These are phyloP conservation scores for Prunella vulgaris DNA, from an alignment of 257 asterid species.

Conservation along the genomic window DNA sequence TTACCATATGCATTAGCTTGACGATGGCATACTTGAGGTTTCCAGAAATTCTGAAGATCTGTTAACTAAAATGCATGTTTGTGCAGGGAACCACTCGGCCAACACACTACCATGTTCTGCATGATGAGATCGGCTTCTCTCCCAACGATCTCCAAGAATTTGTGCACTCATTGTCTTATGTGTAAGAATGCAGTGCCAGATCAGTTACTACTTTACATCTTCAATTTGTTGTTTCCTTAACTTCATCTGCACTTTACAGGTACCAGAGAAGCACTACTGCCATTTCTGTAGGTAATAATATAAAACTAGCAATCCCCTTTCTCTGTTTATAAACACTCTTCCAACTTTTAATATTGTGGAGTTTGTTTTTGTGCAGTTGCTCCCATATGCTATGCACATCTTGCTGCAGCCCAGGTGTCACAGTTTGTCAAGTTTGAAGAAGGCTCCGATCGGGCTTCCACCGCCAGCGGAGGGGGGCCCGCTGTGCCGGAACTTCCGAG, in stretches of 20 bases:
- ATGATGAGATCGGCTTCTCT: conserved; percentile 65
- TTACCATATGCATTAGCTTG: background rate
- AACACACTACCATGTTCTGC: conserved; percentile 66
- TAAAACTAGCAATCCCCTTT: background rate
- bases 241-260: conserved; percentile 33
- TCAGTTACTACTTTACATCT: background rate
- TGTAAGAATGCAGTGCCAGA: conserved; percentile 37
- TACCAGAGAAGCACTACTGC: conserved; percentile 86
- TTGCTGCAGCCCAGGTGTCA: conserved; percentile 59
- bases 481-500: conserved; percentile 41
- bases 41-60: background rate
- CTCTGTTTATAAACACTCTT: background rate
- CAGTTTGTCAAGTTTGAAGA: conserved; percentile 69
- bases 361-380: conserved; percentile 44
- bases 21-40: background rate
- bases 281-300: conserved; percentile 71
- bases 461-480: conserved; percentile 32
- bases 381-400: conserved; percentile 69
- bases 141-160: conserved; percentile 70
- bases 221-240: background rate
- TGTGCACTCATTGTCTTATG: conserved; percentile 66
- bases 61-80: background rate
- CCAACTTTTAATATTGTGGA: background rate
- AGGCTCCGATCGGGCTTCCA: conserved; percentile 42
- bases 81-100: conserved; percentile 73